Evolutionary conservation across 371 early-diverging fungal genomes (phyloP).

Genomic region (Mortierella sp.): DNA sequence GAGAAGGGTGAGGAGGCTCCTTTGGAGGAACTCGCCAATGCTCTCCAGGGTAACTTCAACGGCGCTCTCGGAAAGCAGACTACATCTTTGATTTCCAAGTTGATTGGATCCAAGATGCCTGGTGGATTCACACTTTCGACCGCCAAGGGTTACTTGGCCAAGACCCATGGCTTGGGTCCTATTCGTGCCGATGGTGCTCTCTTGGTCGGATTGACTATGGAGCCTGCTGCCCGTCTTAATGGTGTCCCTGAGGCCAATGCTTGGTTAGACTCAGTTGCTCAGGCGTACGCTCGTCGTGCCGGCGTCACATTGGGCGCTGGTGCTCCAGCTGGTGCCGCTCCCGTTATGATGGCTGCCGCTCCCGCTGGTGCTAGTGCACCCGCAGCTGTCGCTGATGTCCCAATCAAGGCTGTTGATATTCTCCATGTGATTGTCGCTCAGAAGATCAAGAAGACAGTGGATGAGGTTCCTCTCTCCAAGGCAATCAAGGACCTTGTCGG

Average conservation of each 20-base stretch:
- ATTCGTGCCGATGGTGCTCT: conserved; percentile 88
- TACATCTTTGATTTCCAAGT: conserved; percentile 80
- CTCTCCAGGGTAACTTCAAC: conserved; percentile 72
- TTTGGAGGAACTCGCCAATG: conserved; percentile 83
- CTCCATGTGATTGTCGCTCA: conserved; percentile 90
- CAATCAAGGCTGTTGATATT: conserved; percentile 84
- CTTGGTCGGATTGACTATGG: conserved; percentile 87
- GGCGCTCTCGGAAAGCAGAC: conserved; percentile 91
- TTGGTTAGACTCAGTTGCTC: conserved; percentile 87
- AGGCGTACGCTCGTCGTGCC: conserved; percentile 83
- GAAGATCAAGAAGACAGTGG: conserved; percentile 89
- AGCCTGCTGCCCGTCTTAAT: conserved; percentile 86
- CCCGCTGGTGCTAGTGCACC: conserved; percentile 69
- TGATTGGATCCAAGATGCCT: conserved; percentile 94
- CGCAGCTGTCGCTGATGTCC: conserved; percentile 73
- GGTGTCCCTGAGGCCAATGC: conserved; percentile 89
- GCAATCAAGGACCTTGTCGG: conserved; percentile 95
- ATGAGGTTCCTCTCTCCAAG: conserved; percentile 81
- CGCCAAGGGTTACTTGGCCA: conserved; percentile 80
- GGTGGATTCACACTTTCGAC: conserved; percentile 90
- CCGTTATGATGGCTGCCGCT: conserved; percentile 62
- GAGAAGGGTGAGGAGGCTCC: conserved; percentile 95
- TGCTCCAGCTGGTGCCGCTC: conserved; percentile 62
- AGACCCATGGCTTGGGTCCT: conserved; percentile 87
- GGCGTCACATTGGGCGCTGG: conserved; percentile 79